Conservation (phyloP, 169 alveolate species). For the Babesia ovata region DNA sequence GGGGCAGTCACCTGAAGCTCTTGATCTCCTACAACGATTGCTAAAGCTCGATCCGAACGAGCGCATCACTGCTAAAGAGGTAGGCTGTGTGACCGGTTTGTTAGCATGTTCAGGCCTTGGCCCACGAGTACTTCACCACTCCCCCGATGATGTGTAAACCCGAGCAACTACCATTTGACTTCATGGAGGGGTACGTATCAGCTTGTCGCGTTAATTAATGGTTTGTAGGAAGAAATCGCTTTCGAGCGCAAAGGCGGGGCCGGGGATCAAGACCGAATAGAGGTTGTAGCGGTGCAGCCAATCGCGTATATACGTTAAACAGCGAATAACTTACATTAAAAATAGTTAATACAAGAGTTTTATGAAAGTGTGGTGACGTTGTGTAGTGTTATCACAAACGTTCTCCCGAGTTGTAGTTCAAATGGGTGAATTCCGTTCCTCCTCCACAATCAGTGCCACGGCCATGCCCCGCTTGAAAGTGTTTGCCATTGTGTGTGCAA, state of each 20-base stretch:
- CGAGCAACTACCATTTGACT: constrained; percentile 59
- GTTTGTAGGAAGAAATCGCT: not conserved
- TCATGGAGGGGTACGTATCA: constrained; percentile 7
- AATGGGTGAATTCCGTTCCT: too few relatives aligned
- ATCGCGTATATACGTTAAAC: not conserved
- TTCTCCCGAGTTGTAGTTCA: too few relatives aligned
- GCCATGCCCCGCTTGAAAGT: not conserved
- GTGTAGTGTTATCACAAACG: too few relatives aligned
- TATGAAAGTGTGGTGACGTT: too few relatives aligned
- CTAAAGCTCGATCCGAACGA: constrained; percentile 79
- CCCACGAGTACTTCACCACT: constrained; percentile 79
- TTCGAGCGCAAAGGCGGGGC: not conserved
- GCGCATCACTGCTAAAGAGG: constrained; percentile 80
- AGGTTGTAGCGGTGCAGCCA: not conserved
- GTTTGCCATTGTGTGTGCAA: not conserved
- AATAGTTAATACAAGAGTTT: too few relatives aligned
- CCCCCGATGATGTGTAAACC: constrained; percentile 74
- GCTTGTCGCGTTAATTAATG: not conserved
- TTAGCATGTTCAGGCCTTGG: constrained; percentile 64
- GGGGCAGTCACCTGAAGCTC: constrained; percentile 41
- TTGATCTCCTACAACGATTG: constrained; percentile 69
- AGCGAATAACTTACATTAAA: too few relatives aligned
- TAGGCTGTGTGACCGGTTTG: not conserved
- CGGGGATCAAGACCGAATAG: not conserved
- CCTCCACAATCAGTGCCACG: not conserved